phyloP scores from a whole-genome alignment of 2,329 filamentous ascomycete species.

The Zymoseptoria pseudotritici region DNA sequence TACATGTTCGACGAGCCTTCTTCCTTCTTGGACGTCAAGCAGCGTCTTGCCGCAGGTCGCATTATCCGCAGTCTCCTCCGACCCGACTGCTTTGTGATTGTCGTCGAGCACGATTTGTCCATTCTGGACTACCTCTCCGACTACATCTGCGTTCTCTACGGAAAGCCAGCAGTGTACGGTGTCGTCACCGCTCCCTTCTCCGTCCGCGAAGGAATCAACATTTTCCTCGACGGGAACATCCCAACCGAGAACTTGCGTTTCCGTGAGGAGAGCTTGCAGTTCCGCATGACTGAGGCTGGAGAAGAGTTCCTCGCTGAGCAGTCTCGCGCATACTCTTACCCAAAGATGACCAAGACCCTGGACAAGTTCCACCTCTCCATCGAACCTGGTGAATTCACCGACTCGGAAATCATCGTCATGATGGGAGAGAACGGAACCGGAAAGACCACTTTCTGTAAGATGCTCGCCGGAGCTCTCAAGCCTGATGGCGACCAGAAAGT shows the following conservation, averaged over 20 bases:
- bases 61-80: slow-evolving; percentile 87
- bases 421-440: slow-evolving; percentile 99
- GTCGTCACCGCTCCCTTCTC: slow-evolving; percentile 93
- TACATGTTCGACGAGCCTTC: slow-evolving; percentile 99
- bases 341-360: slow-evolving; percentile 85
- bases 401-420: slow-evolving; percentile 98
- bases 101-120: slow-evolving; percentile 98
- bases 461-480: slow-evolving; percentile 87
- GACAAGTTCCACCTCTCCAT: slow-evolving; percentile 80
- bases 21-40: slow-evolving; percentile 98
- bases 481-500: slow-evolving; percentile 73
- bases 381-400: slow-evolving; percentile 80
- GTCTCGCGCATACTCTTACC: slow-evolving; percentile 78
- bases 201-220: slow-evolving; percentile 97
- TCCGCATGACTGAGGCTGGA: slow-evolving; percentile 81
- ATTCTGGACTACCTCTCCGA: slow-evolving; percentile 98
- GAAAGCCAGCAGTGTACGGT: slow-evolving; percentile 90
- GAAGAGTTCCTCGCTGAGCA: slow-evolving; percentile 85
- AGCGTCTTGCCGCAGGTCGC: slow-evolving; percentile 84
- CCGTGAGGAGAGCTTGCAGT: slow-evolving; percentile 92
- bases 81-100: slow-evolving; percentile 90
- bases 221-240: slow-evolving; percentile 96
- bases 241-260: slow-evolving; percentile 98
- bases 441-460: slow-evolving; percentile 97
- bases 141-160: slow-evolving; percentile 96